phyloP scores from a whole-genome alignment of 2,329 filamentous ascomycete genomes.

The Capronia epimyces region DNA sequence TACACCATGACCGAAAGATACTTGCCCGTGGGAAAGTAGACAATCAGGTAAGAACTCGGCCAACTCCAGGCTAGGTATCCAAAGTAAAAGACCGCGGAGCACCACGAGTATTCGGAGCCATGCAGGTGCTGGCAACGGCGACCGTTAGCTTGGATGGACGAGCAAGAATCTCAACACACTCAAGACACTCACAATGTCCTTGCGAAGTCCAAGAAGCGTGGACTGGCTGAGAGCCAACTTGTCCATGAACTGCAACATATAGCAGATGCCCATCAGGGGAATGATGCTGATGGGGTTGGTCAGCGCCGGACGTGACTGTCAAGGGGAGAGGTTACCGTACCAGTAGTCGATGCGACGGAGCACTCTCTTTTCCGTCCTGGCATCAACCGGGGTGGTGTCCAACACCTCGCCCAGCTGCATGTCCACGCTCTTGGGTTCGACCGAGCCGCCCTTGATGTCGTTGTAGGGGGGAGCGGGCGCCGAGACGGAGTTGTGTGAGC shows the following conservation, averaged over 20 bases:
- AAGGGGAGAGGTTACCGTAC: background rate
- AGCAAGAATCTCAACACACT: background rate
- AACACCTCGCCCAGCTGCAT: constrained; percentile 1
- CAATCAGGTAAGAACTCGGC: constrained; percentile 30
- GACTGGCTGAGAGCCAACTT: constrained; percentile 33
- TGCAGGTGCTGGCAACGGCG: constrained; percentile 26
- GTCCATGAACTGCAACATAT: constrained; percentile 33
- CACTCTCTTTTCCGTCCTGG: background rate
- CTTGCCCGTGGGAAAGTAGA: constrained; percentile 29
- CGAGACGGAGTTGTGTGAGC: background rate
- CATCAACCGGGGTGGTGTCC: background rate
- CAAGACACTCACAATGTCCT: constrained; percentile 28
- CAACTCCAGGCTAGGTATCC: constrained; percentile 32
- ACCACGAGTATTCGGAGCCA: constrained; percentile 32
- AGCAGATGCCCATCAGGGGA: constrained; percentile 21
- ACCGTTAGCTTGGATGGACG: background rate
- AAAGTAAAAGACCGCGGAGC: constrained; percentile 33
- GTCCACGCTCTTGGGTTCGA: background rate
- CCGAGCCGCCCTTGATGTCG: background rate
- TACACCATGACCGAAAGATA: constrained; percentile 30
- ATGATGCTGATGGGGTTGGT: too few species aligned
- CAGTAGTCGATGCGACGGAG: constrained; percentile 2
- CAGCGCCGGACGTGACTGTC: too few species aligned
- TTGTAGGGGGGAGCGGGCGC: background rate
- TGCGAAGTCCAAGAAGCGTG: constrained; percentile 30